Evolutionary conservation across 1,284 basidiomycete genomes (phyloP).

Genomic region (Ceratobasidium sp.): DNA sequence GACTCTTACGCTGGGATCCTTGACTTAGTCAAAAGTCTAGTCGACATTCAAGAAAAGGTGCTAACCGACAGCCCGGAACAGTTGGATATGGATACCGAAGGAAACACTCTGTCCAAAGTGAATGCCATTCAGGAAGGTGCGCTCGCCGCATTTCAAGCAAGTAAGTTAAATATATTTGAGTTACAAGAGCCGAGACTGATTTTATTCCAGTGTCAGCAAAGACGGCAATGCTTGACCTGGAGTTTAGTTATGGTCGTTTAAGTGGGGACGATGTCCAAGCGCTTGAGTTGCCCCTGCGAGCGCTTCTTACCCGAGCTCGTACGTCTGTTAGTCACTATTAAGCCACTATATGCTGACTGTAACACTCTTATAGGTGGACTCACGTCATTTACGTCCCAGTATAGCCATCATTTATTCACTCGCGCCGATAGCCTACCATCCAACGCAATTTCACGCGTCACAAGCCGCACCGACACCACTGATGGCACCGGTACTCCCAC

Average conservation of each 20-base stretch:
- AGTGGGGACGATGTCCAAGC: conserved; percentile 64
- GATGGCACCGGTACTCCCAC: not conserved
- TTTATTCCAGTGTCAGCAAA: conserved; percentile 55
- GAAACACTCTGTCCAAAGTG: conserved; percentile 51
- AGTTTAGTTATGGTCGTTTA: conserved; percentile 65
- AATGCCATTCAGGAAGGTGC: conserved; percentile 50
- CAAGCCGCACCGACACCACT: not conserved
- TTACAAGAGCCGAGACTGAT: not conserved
- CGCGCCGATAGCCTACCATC: conserved; percentile 26
- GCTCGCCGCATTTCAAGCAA: conserved; percentile 49
- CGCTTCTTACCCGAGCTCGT: conserved; percentile 41
- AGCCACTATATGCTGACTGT: not conserved
- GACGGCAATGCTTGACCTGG: conserved; percentile 62
- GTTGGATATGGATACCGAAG: conserved; percentile 49
- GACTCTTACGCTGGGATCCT: conserved; percentile 54
- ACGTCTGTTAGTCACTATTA: not conserved
- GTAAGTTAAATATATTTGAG: conserved; percentile 46
- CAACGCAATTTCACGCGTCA: conserved; percentile 4
- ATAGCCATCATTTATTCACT: conserved; percentile 39
- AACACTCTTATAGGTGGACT: conserved; percentile 29
- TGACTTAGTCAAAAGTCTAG: conserved; percentile 53
- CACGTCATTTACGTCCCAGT: conserved; percentile 36
- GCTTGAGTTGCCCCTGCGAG: conserved; percentile 39
- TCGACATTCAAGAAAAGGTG: conserved; percentile 59
- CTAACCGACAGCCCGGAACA: conserved; percentile 55